Evolutionary conservation across 2,329 filamentous ascomycete genomes (phyloP).

Genomic region (Corynespora cassiicola): DNA sequence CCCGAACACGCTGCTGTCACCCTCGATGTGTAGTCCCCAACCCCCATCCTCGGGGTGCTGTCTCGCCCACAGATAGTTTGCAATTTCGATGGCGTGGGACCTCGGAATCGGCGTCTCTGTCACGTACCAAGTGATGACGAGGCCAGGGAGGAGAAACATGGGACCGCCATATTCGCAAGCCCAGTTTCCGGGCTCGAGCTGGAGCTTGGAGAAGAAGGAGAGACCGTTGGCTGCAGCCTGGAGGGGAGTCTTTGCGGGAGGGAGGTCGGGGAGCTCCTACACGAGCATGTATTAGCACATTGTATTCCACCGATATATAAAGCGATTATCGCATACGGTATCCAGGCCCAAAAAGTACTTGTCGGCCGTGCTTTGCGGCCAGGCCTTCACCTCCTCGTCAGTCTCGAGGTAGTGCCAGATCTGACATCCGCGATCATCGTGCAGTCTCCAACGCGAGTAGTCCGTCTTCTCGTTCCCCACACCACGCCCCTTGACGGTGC

Average conservation of each 20-base stretch:
- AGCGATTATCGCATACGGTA: conserved; percentile 61
- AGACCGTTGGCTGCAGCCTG: conserved; percentile 84
- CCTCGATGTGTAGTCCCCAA: conserved; percentile 96
- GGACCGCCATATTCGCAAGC: conserved; percentile 97
- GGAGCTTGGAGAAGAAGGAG: conserved; percentile 86
- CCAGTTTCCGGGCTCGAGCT: conserved; percentile 91
- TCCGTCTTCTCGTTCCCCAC: conserved; percentile 67
- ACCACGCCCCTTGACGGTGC: conserved; percentile 15
- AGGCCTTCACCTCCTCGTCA: conserved; percentile 73
- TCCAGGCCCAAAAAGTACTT: conserved; percentile 85
- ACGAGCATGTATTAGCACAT: conserved; percentile 1
- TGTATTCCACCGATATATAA: too few relatives aligned
- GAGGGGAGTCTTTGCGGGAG: conserved; percentile 73
- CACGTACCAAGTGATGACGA: conserved; percentile 86
- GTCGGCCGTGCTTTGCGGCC: conserved; percentile 89
- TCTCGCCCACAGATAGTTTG: conserved; percentile 86
- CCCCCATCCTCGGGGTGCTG: conserved; percentile 90
- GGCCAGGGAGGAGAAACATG: conserved; percentile 89
- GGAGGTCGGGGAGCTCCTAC: conserved; percentile 77
- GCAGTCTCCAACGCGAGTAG: conserved; percentile 80
- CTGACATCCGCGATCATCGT: conserved; percentile 82
- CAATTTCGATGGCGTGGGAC: conserved; percentile 84
- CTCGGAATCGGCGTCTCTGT: conserved; percentile 86
- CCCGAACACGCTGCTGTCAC: conserved; percentile 88
- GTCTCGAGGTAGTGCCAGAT: conserved; percentile 90